Evolutionary conservation across 805 yeast species (phyloP), one percentile per base, ranked within the genome.

Genomic region (Cyberlindnera americana): DNA sequence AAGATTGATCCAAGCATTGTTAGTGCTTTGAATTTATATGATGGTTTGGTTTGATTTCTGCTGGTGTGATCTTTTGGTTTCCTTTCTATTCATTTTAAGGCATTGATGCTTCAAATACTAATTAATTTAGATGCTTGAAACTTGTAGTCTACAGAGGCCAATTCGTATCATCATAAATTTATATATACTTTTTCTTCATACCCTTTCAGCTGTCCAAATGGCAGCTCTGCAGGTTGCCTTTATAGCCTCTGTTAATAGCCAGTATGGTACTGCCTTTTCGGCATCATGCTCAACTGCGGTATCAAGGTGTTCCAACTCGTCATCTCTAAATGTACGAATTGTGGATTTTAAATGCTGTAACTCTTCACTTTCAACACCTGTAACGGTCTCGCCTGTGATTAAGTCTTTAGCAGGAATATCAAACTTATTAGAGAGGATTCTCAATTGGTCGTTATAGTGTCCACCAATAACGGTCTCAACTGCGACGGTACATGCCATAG

Each of bases 401-500:
- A 61, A 62, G 10, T 62, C 60, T 16, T 59, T 59, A 17, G 61
- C 62, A 14, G 66, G 59, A 21, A 76, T 67, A 14, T 76, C 72
- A 55, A 73, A 86, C 45, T 82, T 83, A 48, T 78, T 81, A 61
- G 76, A 73, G 40, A 93, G 67, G 29, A 80, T 77, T 38, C 99
- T 70, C 49, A 93, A 67, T 61, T 93, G 99, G 46, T 80, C 81
- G 59, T 93, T 93, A 64, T 93, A 93, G 60, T 93, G 99, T 2
- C 86, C 85, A 2, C 99, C 99, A 60, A 93, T 93, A 6, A 93
- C 98, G 0, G 99, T 93, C 62, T 93, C 99, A 2, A 93, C 98
- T 0, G 98, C 98, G 44, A 90, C 98, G 0, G 99, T 93, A 60
- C 99, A 93, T 1, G 99, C 98, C 99, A 93, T 93, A 3, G 99